phyloP scores from a whole-genome alignment of 306 rosid species.

The Senna siamea region DNA sequence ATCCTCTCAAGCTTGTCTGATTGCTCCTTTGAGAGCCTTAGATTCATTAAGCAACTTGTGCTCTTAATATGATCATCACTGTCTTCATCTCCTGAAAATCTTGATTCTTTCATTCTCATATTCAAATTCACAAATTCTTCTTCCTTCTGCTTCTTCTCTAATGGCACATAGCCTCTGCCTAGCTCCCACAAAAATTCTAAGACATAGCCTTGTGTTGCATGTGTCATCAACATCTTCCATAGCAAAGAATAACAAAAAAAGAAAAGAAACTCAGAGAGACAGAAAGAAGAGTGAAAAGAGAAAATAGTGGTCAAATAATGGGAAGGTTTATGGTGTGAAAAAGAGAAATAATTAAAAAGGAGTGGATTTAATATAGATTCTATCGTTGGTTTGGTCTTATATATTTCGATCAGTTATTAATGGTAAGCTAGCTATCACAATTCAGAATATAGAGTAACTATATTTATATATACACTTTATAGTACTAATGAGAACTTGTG shows the following conservation, averaged over 20 bases:
- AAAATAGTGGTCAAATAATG: neutral
- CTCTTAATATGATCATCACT: neutral
- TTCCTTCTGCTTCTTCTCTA: slow-evolving; percentile 1
- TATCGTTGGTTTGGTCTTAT: no score
- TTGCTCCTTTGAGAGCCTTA: slow-evolving; percentile 77
- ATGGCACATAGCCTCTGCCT: no score
- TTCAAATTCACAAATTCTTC: neutral
- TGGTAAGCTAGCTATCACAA: no score
- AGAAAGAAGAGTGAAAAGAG: neutral
- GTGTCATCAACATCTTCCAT: slow-evolving; percentile 10
- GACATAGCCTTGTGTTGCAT: slow-evolving; percentile 22
- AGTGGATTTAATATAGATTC: neutral
- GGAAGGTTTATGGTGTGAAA: neutral
- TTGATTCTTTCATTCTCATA: no score
- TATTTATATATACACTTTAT: no score
- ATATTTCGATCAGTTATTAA: no score
- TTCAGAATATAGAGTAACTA: no score
- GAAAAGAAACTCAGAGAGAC: no score
- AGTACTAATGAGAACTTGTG: slow-evolving; percentile 18
- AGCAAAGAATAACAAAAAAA: neutral
- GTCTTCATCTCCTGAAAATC: no score
- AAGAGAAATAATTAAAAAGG: neutral
- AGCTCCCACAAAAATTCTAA: neutral
- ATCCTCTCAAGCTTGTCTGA: slow-evolving; percentile 65
- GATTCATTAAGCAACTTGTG: slow-evolving; percentile 53